Base-by-base conservation (phyloP, 2,329 filamentous ascomycete genomes). In the Orbilia ellipsospora region DNA sequence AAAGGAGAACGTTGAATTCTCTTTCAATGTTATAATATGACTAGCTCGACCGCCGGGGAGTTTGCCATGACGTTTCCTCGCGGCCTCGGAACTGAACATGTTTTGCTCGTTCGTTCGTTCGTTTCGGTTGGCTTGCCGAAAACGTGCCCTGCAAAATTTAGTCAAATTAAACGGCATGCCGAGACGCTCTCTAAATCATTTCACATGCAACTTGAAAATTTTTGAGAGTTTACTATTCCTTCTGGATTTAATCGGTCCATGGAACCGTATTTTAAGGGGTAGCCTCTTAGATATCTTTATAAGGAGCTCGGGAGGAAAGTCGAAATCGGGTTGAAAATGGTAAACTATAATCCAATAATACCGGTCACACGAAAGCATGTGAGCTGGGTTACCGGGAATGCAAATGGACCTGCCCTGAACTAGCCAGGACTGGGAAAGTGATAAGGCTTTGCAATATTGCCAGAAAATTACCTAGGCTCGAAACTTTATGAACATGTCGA, bases 21-120 rank as follows among this genome's bases (percentile, higher is more conserved):
- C 31, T 36, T 36, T 10, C 5, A 36, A 36, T 36, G 31, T 36
- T 36, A 36, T 36, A 36, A 36, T 36, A 23, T 36, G 1, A 45
- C 18, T 56, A 65, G 61, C 51, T 66, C 65, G 63, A 42, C 54
- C 42, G 44, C 31, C 56, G 45, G 55, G 55, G 64, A 68, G 56
- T 68, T 61, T 61, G 64, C 55, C 65, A 69, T 69, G 65, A 69
- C 65, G 65, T 69, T 36, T 36, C 55, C 55, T 44, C n/a, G 13
- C 55, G 18, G 16, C 31, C 31, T 36, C 31, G 31, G 31, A 36
- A 36, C 31, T 10, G 31, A 36, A 36, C 31, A 36, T 36, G 31
- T 48, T 52, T 50, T 67, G 23, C 23, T n/a, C 16, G 54, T 15
- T 26, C 4, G 54, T 15, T 26, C 4, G 18, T 42, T 48, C 54